Evolutionary conservation across 2,329 filamentous ascomycete genomes (phyloP).

Genomic region (Apiospora rasikravindrae): DNA sequence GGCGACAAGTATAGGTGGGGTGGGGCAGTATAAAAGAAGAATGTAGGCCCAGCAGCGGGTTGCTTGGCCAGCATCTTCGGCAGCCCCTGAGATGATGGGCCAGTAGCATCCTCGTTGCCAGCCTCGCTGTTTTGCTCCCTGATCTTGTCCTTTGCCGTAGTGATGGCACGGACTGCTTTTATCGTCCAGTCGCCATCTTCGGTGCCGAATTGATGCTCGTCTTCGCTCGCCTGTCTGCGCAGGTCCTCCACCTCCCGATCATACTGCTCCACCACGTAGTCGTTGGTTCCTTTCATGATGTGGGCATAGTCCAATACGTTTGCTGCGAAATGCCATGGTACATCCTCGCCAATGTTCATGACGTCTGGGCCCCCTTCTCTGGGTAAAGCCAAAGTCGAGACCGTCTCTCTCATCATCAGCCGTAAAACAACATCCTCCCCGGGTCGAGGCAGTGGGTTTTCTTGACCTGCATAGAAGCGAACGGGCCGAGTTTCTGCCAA

Average conservation of each 20-base stretch:
- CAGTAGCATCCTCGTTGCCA: constrained; percentile 26
- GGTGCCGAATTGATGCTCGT: constrained; percentile 84
- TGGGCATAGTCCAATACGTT: constrained; percentile 94
- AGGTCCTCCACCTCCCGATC: constrained; percentile 80
- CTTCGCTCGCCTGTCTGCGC: constrained; percentile 78
- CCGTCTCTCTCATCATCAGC: constrained; percentile 79
- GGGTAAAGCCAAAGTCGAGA: constrained; percentile 86
- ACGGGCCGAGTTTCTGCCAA: constrained; percentile 89
- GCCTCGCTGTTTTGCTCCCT: constrained; percentile 45
- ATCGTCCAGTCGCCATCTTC: constrained; percentile 93
- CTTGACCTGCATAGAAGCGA: constrained; percentile 88
- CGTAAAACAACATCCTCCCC: constrained; percentile 90
- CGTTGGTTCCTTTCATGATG: constrained; percentile 90
- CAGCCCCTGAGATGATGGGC: background rate
- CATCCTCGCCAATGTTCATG: constrained; percentile 71
- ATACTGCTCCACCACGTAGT: constrained; percentile 84
- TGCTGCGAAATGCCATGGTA: constrained; percentile 94
- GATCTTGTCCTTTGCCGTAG: constrained; percentile 76
- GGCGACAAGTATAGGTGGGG: constrained; percentile 90
- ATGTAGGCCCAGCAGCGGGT: constrained; percentile 55
- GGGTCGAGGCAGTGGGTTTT: constrained; percentile 77
- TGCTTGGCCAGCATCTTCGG: constrained; percentile 30
- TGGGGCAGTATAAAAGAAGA: constrained; percentile 87
- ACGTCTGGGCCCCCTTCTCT: constrained; percentile 77
- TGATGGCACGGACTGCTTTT: constrained; percentile 78